Base-by-base conservation (phyloP, 768 basidiomycete genomes). In the Mrakia hoshinonis region DNA sequence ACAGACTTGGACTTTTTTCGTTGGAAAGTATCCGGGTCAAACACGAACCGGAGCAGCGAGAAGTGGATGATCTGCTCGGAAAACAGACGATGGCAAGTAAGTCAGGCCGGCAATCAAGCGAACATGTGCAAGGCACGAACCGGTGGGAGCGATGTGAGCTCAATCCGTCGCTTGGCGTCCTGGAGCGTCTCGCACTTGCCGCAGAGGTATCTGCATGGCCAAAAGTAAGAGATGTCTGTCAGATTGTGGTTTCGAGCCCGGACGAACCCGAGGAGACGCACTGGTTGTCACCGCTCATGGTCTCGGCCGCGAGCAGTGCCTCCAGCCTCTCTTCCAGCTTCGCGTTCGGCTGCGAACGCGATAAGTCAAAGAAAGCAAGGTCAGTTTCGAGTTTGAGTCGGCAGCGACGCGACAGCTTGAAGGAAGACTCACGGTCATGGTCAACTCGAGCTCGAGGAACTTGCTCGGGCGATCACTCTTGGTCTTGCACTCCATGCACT, bases 21-120 rank as follows among this genome's bases (percentile, higher is more conserved):
- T 75, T 89, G 86, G 83, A 88, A 85, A 0, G 87, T 86, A 29
- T 85, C 80, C 43, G 87, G 75, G 79, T 94, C 91, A 76, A 89
- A 98, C 36, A 91, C 86, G 79, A 98, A 98, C n/a, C 95, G 90
- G 69, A 95, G 84, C 65, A 97, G 80, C 26, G 92, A 92, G 76
- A 98, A 88, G 79, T 98, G 91, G 2, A 97, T 83, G 7, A 93
- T 79, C 76, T 77, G 72, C 1, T 22, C 36, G n/a, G 20, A 67
- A 12, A n/a, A n/a, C n/a, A n/a, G n/a, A n/a, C n/a, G n/a, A n/a
- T 24, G 0, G 12, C 26, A 39, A 6, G 55, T 31, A 24, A 48
- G 55, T 31, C 31, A 68, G 51, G 24, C 24, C 24, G 60, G 10
- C 20, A 24, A 20, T 15, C 63, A 13, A 3, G 31, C 13, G 4